Evolutionary conservation across 2,329 filamentous ascomycete genomes (phyloP).

Genomic region (Monilinia fructigena): DNA sequence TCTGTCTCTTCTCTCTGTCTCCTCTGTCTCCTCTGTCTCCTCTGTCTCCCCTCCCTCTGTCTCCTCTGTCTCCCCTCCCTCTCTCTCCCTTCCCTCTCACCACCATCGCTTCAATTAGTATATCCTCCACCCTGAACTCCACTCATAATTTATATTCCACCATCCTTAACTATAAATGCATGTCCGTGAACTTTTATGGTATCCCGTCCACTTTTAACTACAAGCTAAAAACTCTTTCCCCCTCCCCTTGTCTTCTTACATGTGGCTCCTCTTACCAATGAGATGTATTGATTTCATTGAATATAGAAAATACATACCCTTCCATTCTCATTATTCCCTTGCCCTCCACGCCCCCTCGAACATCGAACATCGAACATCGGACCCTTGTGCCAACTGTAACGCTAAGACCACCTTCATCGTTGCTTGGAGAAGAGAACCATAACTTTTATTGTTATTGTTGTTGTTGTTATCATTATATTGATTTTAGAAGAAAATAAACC

Average conservation of each 20-base stretch:
- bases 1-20: too few relatives aligned
- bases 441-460: background rate
- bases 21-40: background rate
- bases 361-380: slow-evolving; percentile 13
- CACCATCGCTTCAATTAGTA: background rate
- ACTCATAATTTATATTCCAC: slow-evolving; percentile 6
- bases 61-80: background rate
- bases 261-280: background rate
- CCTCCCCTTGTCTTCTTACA: slow-evolving; percentile 3
- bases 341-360: slow-evolving; percentile 12
- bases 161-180: slow-evolving; percentile 9
- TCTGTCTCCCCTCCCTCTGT: background rate
- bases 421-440: slow-evolving; percentile 4
- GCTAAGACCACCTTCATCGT: slow-evolving; percentile 13
- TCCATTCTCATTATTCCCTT: background rate
- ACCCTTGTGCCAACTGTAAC: slow-evolving; percentile 17
- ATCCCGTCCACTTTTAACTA: slow-evolving; percentile 4
- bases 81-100: background rate
- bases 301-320: slow-evolving; percentile 2
- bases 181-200: slow-evolving; percentile 7
- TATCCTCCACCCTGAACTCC: background rate
- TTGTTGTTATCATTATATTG: slow-evolving; percentile 6
- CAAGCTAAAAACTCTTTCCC: background rate
- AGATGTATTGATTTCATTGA: background rate
- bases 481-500: slow-evolving; percentile 6